Percentiles rank a stretch among this genome's conserved stretches.
These are phyloP conservation scores for Centrapalus pauciflorus DNA, from an alignment of 129 eudicot species.

Conservation along the genomic window DNA sequence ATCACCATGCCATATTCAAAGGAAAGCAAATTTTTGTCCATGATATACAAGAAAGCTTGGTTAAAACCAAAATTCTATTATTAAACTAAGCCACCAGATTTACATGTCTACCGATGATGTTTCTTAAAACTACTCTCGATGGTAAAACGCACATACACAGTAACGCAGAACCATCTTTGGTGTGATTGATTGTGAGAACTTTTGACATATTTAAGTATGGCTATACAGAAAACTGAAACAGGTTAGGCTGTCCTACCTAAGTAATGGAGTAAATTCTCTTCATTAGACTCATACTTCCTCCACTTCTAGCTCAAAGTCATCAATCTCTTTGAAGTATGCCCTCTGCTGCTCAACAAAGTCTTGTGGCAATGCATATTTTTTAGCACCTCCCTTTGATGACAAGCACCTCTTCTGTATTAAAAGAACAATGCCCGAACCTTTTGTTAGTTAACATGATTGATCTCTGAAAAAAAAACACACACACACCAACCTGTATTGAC, in stretches of 20 bases:
- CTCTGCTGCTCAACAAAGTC: slow-evolving; percentile 64
- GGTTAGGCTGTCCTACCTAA: slow-evolving; percentile 15
- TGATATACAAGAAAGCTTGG: not conserved
- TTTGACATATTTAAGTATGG: slow-evolving; percentile 12
- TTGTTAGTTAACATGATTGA: not conserved
- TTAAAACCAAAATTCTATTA: not conserved
- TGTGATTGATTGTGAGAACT: not conserved
- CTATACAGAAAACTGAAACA: slow-evolving; percentile 31
- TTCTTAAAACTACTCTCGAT: not conserved
- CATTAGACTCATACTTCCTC: slow-evolving; percentile 53
- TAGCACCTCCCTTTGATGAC: slow-evolving; percentile 15
- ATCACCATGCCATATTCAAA: not conserved
- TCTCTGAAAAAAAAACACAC: not conserved
- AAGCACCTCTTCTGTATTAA: slow-evolving; percentile 46
- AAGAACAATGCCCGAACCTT: slow-evolving; percentile 8
- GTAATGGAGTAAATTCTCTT: slow-evolving; percentile 11
- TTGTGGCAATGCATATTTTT: slow-evolving; percentile 38
- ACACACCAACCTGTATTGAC: not conserved
- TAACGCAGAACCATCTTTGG: slow-evolving; percentile 15
- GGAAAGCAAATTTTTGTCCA: too few relatives aligned
- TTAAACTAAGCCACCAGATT: slow-evolving; percentile 12
- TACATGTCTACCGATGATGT: slow-evolving; percentile 4
- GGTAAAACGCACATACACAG: not conserved
- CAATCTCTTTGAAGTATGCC: slow-evolving; percentile 77
- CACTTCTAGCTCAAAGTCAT: slow-evolving; percentile 65